Evolutionary conservation across 352 stramenopile species (phyloP).

Genomic region (Pythium sukuiense): DNA sequence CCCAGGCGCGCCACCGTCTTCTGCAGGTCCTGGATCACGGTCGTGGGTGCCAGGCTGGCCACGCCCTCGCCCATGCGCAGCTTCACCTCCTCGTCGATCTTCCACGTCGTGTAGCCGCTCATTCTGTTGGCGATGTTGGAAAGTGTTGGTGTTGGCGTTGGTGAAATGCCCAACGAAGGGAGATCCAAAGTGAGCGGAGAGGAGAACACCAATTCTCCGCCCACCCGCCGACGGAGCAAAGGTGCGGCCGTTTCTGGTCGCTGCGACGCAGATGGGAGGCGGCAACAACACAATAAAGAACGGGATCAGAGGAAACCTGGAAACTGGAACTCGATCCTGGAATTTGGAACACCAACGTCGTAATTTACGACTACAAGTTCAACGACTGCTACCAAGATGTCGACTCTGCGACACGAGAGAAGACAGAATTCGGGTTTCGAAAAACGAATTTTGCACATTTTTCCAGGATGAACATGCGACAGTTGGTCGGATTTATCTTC

Average conservation of each 20-base stretch:
- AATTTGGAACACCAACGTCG: neutral
- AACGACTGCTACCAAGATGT: neutral
- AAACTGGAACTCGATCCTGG: neutral
- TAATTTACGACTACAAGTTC: conserved; percentile 1
- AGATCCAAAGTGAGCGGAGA: conserved; percentile 1
- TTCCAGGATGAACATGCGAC: conserved; percentile 1
- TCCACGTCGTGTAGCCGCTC: conserved; percentile 59
- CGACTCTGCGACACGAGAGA: neutral
- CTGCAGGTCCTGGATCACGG: conserved; percentile 60
- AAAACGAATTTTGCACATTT: neutral
- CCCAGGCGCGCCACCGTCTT: conserved; percentile 55
- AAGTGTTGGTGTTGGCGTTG: neutral
- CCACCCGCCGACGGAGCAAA: neutral
- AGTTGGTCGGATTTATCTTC: neutral
- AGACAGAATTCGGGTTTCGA: neutral
- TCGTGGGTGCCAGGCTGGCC: conserved; percentile 45
- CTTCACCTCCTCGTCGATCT: conserved; percentile 84
- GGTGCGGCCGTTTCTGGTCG: conserved; percentile 8
- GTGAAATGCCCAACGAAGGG: neutral
- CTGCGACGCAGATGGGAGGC: neutral
- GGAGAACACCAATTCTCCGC: neutral
- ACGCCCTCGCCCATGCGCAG: conserved; percentile 57
- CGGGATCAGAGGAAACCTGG: no score
- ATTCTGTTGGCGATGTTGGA: conserved; percentile 12
- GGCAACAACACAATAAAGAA: conserved; percentile 3